These are phyloP conservation scores for Hemerocallis citrina DNA, from an alignment of 106 monocot species.

Conservation along the genomic window DNA sequence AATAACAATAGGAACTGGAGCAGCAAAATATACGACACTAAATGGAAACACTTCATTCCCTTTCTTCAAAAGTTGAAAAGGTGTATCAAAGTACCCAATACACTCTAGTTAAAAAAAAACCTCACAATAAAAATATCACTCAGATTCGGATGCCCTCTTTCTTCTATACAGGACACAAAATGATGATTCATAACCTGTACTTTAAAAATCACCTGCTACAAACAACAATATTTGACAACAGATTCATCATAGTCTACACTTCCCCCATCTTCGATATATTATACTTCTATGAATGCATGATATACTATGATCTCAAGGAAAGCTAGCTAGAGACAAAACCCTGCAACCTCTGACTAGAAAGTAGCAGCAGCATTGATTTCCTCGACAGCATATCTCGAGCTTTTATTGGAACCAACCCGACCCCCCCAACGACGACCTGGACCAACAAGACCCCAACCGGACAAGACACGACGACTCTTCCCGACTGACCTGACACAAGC, in stretches of 20 bases:
- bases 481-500: neutral
- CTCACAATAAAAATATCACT: neutral
- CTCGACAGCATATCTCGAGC: neutral
- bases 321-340: too few relatives aligned
- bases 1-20: too few relatives aligned
- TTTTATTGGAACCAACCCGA: neutral
- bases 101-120: neutral
- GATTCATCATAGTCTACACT: neutral
- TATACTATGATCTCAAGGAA: neutral
- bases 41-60: neutral
- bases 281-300: neutral
- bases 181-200: neutral
- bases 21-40: constrained; percentile 1
- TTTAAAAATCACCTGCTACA: constrained; percentile 8
- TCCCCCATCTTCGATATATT: neutral
- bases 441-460: neutral
- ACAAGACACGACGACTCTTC: neutral
- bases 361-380: neutral
- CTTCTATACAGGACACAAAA: constrained; percentile 3
- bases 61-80: neutral
- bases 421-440: neutral
- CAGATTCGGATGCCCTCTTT: too few relatives aligned
- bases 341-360: neutral
- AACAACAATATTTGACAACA: too few relatives aligned
- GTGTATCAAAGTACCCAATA: too few relatives aligned